These are phyloP conservation scores for Balansia obtecta DNA, from an alignment of 2,329 filamentous ascomycete species.

Conservation along the genomic window DNA sequence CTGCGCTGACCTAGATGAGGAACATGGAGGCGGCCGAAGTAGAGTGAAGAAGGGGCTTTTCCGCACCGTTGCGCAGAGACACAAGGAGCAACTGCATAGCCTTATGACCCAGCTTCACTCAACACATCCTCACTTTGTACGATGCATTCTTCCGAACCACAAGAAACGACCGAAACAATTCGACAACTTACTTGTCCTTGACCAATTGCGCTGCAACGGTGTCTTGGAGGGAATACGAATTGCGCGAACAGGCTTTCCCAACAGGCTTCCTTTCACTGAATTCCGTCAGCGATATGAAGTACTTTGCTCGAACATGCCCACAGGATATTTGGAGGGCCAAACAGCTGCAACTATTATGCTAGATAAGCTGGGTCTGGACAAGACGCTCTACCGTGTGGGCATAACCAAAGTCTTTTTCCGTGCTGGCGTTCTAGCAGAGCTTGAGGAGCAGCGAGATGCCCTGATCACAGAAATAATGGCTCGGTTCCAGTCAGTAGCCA, in stretches of 20 bases:
- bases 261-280: conserved; percentile 80
- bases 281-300: conserved; percentile 96
- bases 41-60: conserved; percentile 96
- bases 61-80: conserved; percentile 87
- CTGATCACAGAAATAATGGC: conserved; percentile 91
- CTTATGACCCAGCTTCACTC: conserved; percentile 90
- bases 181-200: conserved; percentile 80
- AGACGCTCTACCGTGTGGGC: conserved; percentile 79
- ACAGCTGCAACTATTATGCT: conserved; percentile 75
- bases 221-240: conserved; percentile 98
- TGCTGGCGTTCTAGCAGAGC: conserved; percentile 85
- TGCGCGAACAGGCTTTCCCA: conserved; percentile 91
- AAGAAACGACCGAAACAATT: conserved; percentile 94
- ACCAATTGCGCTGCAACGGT: conserved; percentile 97
- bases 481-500: conserved; percentile 80
- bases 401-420: conserved; percentile 97
- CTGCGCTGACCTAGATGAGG: conserved; percentile 73
- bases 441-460: conserved; percentile 89
- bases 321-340: conserved; percentile 84
- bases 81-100: conserved; percentile 97
- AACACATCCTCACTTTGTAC: conserved; percentile 95
- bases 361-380: conserved; percentile 76
- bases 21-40: conserved; percentile 52
- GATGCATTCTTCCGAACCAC: conserved; percentile 95
- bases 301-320: conserved; percentile 77